Percentiles rank a stretch among this genome's conserved stretches.
Evolutionary conservation across 1,284 basidiomycete genomes (phyloP).

Genomic region (Afroboletus lepidellus): DNA sequence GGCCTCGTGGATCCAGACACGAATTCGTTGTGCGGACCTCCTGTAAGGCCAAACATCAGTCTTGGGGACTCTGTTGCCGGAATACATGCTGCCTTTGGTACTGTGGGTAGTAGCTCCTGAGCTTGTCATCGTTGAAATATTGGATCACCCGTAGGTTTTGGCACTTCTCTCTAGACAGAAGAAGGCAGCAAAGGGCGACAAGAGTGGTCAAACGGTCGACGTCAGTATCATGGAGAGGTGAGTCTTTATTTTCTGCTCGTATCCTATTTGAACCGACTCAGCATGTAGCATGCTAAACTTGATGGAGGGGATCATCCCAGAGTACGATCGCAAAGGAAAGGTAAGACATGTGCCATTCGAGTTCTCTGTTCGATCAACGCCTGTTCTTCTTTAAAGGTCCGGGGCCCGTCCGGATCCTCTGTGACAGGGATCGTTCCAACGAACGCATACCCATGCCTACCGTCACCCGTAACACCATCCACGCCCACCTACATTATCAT

Average conservation of each 20-base stretch:
- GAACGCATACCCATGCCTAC: constrained; percentile 65
- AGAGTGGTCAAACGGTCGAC: constrained; percentile 60
- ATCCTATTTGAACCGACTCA: not conserved
- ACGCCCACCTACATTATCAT: constrained; percentile 61
- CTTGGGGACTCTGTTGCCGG: constrained; percentile 70
- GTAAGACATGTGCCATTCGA: constrained; percentile 26
- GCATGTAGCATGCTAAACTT: constrained; percentile 60
- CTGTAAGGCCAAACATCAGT: constrained; percentile 68
- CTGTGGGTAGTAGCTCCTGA: constrained; percentile 41
- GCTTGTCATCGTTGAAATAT: not conserved
- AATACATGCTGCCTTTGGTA: constrained; percentile 70
- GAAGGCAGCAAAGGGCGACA: constrained; percentile 36
- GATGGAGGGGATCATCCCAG: constrained; percentile 76
- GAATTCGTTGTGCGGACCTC: constrained; percentile 55
- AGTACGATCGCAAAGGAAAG: constrained; percentile 68
- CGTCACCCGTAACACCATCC: constrained; percentile 40
- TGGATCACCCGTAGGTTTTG: constrained; percentile 49
- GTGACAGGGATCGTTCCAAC: constrained; percentile 73
- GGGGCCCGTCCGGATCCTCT: constrained; percentile 70
- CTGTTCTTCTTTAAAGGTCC: constrained; percentile 40
- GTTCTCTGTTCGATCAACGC: not conserved
- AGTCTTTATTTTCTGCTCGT: not conserved
- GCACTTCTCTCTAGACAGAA: constrained; percentile 62
- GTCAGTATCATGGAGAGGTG: constrained; percentile 73
- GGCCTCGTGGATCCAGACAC: constrained; percentile 56